Base-by-base conservation (phyloP, 192 early-diverging fungal species). In the Mortierella antarctica region DNA sequence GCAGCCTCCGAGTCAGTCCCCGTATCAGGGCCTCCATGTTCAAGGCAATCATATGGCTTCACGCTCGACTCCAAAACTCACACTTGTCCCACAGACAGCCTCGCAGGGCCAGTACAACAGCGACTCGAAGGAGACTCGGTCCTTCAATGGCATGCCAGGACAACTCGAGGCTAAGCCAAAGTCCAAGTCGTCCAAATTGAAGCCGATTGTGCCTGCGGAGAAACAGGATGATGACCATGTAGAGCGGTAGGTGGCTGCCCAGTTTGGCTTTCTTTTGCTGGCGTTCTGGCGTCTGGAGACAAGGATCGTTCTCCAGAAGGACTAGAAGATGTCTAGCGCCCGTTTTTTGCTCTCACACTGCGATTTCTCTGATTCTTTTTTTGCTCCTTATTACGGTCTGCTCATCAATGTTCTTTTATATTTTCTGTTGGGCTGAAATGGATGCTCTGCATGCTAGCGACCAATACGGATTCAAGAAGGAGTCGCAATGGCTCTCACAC, bases 391-490 rank as follows among this genome's bases (percentile, higher is more conserved):
- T 2, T 59, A 6, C 39, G 17, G 31, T 31, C 31, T 31, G 31
- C 31, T 57, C 17, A 46, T 31, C 39, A 10, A 57, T 49, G 7
- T 48, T 49, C n/a, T 48, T 65, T 57, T 48, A 7, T 57, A 41
- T 49, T 41, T 47, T 49, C 47, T 69, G 20, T 48, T 45, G 44
- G 23, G 44, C 46, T 21, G 20, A 44, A 39, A 14, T 59, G 15
- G 54, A 56, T 56, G 18, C 54, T 18, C 23, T 42, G 17, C 42
- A 4, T 59, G 57, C 48, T 82, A 89, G 89, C 31, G 89, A 90
- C 67, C 83, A 82, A 65, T 90, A 90, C 71, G 89, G 89, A 17
- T 90, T 90, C 69, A 84, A 83, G 53, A 83, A 82, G 53, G 73
- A 71, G 20, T 83, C 82, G 17, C 84, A 89, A 68, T 88, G 87